These are phyloP conservation scores for Diplodia scrobiculata DNA, from an alignment of 2,329 filamentous ascomycete genomes.

Conservation along the genomic window DNA sequence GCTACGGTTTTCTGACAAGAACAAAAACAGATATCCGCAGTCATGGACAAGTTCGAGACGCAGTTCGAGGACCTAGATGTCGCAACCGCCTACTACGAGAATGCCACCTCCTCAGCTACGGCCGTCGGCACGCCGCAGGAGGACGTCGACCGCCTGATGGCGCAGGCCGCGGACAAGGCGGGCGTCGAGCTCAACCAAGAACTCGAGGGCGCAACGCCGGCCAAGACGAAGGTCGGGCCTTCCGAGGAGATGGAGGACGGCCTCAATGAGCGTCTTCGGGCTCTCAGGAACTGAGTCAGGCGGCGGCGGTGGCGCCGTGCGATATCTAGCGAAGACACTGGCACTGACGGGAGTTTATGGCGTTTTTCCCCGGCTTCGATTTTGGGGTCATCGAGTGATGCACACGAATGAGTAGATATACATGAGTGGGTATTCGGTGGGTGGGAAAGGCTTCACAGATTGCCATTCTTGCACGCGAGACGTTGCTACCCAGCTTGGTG, in stretches of 20 bases:
- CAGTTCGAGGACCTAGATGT: slow-evolving; percentile 57
- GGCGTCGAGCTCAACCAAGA: slow-evolving; percentile 80
- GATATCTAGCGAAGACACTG: slow-evolving; percentile 9
- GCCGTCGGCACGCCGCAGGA: slow-evolving; percentile 74
- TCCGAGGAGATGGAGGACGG: slow-evolving; percentile 79
- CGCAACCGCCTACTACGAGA: slow-evolving; percentile 73
- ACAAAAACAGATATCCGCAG: slow-evolving; percentile 59
- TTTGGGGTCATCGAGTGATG: background rate
- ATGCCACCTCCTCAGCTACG: slow-evolving; percentile 78
- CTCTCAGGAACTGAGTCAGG: slow-evolving; percentile 50
- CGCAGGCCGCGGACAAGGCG: slow-evolving; percentile 83
- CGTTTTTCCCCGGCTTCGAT: slow-evolving; percentile 1
- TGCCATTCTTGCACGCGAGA: background rate
- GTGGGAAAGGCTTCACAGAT: slow-evolving; percentile 1
- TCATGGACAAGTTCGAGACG: slow-evolving; percentile 68
- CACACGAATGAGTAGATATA: slow-evolving; percentile 6
- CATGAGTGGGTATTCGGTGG: background rate
- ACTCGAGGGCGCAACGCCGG: slow-evolving; percentile 62
- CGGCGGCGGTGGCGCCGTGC: background rate
- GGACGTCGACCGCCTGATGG: slow-evolving; percentile 82
- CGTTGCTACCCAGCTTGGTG: background rate
- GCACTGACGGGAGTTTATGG: slow-evolving; percentile 8
- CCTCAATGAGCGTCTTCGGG: slow-evolving; percentile 61
- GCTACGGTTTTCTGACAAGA: background rate
- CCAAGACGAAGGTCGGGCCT: slow-evolving; percentile 63